Evolutionary conservation across 2,329 filamentous ascomycete genomes (phyloP).

Genomic region (Aspergillus sp.): DNA sequence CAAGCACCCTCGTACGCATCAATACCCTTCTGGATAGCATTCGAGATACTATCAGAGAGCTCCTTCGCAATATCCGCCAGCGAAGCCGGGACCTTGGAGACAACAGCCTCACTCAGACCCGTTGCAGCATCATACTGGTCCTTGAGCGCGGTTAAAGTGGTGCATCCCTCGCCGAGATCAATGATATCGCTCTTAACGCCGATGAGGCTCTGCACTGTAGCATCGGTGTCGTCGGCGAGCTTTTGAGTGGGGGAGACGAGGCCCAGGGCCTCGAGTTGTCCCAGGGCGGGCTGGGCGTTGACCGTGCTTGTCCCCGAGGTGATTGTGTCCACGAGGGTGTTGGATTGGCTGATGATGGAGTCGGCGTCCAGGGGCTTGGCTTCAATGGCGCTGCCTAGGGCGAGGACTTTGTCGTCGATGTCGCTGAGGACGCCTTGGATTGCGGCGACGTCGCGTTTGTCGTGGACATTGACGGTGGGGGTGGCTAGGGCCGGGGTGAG

Average conservation of each 20-base stretch:
- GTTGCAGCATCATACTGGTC: neutral
- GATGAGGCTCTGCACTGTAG: conserved; percentile 5
- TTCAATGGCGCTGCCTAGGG: conserved; percentile 4
- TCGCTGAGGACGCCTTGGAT: conserved; percentile 12
- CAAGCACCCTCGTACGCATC: conserved; percentile 11
- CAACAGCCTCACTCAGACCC: neutral
- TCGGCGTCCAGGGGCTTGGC: neutral
- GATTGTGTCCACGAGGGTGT: conserved; percentile 16
- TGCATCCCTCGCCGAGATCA: conserved; percentile 8
- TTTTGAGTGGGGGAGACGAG: conserved; percentile 15
- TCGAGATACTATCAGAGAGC: conserved; percentile 25
- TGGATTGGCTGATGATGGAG: conserved; percentile 2
- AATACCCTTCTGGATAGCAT: conserved; percentile 30
- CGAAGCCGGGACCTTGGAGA: neutral
- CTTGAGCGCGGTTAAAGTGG: conserved; percentile 1
- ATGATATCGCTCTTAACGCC: conserved; percentile 9
- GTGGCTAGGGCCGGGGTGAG: conserved; percentile 10
- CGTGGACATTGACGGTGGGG: neutral
- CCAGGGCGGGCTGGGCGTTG: conserved; percentile 2
- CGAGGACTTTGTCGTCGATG: conserved; percentile 15
- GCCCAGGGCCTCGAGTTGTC: conserved; percentile 12
- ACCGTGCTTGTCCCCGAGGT: conserved; percentile 12
- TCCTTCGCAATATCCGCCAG: conserved; percentile 20
- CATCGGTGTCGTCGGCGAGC: conserved; percentile 11
- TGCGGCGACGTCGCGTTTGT: conserved; percentile 11